These are phyloP conservation scores for Curvularia sp. DNA, from an alignment of 2,329 filamentous ascomycete species.

Conservation along the genomic window DNA sequence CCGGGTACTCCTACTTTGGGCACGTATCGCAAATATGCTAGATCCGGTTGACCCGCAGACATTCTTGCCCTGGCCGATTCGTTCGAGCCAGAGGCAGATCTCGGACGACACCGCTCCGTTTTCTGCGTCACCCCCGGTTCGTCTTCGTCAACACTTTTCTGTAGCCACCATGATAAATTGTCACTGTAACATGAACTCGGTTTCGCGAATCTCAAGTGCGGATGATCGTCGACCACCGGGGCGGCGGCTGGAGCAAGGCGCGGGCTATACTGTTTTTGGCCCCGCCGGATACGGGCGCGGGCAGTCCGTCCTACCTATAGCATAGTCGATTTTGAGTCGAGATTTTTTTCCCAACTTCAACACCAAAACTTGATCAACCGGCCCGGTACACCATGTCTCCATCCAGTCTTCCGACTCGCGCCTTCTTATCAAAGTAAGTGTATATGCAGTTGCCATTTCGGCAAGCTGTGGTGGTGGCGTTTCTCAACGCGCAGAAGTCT, in stretches of 20 bases:
- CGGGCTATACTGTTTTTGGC: background rate
- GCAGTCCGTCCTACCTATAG: background rate
- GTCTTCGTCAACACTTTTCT: background rate
- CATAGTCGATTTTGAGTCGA: background rate
- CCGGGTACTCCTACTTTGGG: background rate
- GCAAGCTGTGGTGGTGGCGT: background rate
- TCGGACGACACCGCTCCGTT: background rate
- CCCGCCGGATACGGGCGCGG: background rate
- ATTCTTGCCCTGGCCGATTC: background rate
- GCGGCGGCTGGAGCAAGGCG: background rate
- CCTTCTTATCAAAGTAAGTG: background rate
- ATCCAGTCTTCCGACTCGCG: background rate
- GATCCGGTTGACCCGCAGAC: background rate
- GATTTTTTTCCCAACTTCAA: background rate
- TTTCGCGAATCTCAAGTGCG: constrained; percentile 16
- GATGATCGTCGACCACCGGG: constrained; percentile 14
- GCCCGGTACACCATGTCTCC: background rate
- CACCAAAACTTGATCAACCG: background rate
- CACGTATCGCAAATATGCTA: background rate
- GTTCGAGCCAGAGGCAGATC: constrained; percentile 1
- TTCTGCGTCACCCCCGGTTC: background rate
- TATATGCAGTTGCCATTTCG: background rate
- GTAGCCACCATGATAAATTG: background rate
- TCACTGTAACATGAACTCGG: constrained; percentile 13
- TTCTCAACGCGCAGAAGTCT: background rate